Conservation (phyloP, 257 asterid species). For the Jacaranda mimosifolia region DNA sequence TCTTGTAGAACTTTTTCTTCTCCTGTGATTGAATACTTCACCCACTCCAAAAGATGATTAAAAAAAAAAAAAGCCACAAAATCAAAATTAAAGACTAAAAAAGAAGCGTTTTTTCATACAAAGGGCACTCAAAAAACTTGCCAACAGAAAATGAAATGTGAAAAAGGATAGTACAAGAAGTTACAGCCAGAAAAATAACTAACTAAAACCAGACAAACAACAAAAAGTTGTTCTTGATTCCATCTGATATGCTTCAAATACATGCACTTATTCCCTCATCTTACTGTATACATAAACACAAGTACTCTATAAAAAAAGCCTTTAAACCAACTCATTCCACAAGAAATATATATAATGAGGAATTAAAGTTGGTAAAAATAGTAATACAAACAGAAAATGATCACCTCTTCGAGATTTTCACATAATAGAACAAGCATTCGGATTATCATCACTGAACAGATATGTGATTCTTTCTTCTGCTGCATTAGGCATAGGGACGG, state of each 20-base stretch:
- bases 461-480: slow-evolving; percentile 64
- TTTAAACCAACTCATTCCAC: too few species aligned
- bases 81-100: background rate
- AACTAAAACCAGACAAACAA: background rate
- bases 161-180: background rate
- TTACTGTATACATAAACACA: background rate
- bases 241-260: slow-evolving; percentile 9
- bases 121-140: background rate
- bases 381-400: background rate
- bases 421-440: slow-evolving; percentile 86
- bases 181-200: background rate
- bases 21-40: background rate
- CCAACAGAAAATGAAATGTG: background rate
- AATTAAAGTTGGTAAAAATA: too few species aligned
- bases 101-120: background rate
- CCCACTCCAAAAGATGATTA: background rate
- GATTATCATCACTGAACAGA: slow-evolving; percentile 87
- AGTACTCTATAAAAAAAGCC: too few species aligned
- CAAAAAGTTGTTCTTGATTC: background rate
- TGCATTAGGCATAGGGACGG: slow-evolving; percentile 55
- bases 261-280: slow-evolving; percentile 5
- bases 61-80: background rate
- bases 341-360: too few species aligned
- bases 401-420: slow-evolving; percentile 29
- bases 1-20: background rate